phyloP scores from a whole-genome alignment of 2,329 filamentous ascomycete genomes.

The Leptographium procerum region DNA sequence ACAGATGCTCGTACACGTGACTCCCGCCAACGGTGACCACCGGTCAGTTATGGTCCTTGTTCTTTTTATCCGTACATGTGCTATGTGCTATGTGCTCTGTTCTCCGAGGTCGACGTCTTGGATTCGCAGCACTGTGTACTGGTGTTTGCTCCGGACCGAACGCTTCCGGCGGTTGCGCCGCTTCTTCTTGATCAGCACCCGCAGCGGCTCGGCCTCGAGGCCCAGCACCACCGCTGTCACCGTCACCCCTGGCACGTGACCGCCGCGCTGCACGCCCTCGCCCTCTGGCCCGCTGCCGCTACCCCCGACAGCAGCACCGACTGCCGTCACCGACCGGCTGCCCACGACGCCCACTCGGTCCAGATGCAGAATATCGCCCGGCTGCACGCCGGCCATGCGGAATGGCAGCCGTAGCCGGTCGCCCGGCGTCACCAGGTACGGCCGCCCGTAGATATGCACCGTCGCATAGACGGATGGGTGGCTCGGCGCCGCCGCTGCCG shows the following conservation, averaged over 20 bases:
- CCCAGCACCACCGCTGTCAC: constrained; percentile 62
- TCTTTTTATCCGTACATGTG: too few species aligned
- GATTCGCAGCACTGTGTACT: constrained; percentile 76
- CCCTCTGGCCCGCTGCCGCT: neutral
- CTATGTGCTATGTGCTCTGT: neutral
- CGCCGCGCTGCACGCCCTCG: neutral
- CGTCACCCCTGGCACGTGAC: constrained; percentile 7
- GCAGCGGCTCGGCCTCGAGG: constrained; percentile 67
- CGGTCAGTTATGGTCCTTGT: too few species aligned
- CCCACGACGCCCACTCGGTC: constrained; percentile 77
- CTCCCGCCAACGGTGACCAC: neutral
- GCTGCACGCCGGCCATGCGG: constrained; percentile 61
- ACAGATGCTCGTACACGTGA: neutral
- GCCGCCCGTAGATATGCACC: constrained; percentile 65
- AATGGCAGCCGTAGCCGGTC: constrained; percentile 70
- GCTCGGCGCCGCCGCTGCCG: neutral
- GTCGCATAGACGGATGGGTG: constrained; percentile 48
- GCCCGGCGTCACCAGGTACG: constrained; percentile 68
- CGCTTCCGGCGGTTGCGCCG: constrained; percentile 61
- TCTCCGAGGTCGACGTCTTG: constrained; percentile 39
- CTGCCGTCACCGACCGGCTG: constrained; percentile 37
- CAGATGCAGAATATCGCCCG: constrained; percentile 78
- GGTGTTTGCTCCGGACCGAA: constrained; percentile 79
- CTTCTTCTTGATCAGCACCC: constrained; percentile 73
- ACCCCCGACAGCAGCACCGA: neutral